phyloP scores from a whole-genome alignment of 805 yeast species.

The Metschnikowia santaceciliae region DNA sequence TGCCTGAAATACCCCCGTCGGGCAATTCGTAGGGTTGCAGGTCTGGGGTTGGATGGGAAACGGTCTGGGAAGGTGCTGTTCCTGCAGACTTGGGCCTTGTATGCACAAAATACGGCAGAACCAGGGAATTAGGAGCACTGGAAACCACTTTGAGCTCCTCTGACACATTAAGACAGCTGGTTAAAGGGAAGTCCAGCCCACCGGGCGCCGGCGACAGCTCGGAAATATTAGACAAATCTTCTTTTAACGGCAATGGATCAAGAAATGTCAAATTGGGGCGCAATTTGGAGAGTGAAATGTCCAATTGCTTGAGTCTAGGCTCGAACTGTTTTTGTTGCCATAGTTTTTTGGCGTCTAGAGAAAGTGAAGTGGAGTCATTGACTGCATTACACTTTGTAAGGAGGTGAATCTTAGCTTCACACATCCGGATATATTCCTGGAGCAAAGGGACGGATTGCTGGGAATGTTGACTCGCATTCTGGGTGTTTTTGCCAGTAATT shows the following conservation, averaged over 20 bases:
- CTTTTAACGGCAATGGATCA: constrained; percentile 8
- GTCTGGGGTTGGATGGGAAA: too few relatives aligned
- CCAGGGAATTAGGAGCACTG: neutral
- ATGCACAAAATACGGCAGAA: neutral
- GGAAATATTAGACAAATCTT: constrained; percentile 11
- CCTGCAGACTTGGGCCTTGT: neutral
- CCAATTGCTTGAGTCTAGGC: constrained; percentile 23
- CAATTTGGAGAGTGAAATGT: constrained; percentile 9
- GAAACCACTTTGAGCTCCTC: neutral
- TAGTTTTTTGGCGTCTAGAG: constrained; percentile 32
- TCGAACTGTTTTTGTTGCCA: constrained; percentile 23
- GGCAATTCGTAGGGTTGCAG: too few relatives aligned
- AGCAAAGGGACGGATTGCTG: constrained; percentile 8
- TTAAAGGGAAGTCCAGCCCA: neutral
- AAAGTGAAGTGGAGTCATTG: constrained; percentile 36
- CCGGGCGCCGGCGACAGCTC: constrained; percentile 3
- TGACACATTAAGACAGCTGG: neutral
- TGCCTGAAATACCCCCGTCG: neutral
- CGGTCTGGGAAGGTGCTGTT: neutral
- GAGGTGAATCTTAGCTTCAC: constrained; percentile 26
- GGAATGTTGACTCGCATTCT: neutral
- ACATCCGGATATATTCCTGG: constrained; percentile 22
- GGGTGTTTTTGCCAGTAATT: constrained; percentile 5
- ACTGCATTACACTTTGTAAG: constrained; percentile 28
- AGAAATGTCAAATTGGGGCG: constrained; percentile 16